phyloP scores from a whole-genome alignment of 495 filamentous ascomycete genomes.

The Trichoderma virens region DNA sequence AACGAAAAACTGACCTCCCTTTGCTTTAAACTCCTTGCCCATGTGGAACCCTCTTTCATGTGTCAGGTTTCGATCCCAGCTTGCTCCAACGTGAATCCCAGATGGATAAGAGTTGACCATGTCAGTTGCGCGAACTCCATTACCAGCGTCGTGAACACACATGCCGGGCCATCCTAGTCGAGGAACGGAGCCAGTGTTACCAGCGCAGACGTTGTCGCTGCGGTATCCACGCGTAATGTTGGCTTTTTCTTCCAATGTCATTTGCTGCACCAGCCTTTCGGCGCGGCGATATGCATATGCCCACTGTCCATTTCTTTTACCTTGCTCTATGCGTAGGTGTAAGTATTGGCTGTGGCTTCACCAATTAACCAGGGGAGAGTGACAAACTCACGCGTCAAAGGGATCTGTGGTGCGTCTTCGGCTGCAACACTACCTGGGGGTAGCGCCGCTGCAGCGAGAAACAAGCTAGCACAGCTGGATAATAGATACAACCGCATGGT shows the following conservation, averaged over 20 bases:
- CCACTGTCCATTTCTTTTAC: slow-evolving; percentile 36
- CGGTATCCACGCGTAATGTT: slow-evolving; percentile 47
- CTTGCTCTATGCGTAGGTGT: slow-evolving; percentile 43
- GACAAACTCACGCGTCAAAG: neutral
- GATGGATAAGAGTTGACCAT: slow-evolving; percentile 51
- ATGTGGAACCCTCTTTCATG: slow-evolving; percentile 41
- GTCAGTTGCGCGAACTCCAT: slow-evolving; percentile 52
- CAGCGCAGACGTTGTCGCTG: slow-evolving; percentile 42
- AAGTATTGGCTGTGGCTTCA: too few species aligned
- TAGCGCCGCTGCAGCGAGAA: neutral
- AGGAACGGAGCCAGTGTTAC: slow-evolving; percentile 42
- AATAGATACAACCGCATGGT: neutral
- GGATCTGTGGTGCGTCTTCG: neutral
- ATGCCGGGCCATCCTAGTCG: slow-evolving; percentile 54
- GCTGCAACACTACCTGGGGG: neutral
- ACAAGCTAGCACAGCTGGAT: neutral
- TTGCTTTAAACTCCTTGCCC: slow-evolving; percentile 49
- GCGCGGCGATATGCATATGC: slow-evolving; percentile 45
- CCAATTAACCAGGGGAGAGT: neutral
- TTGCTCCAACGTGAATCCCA: slow-evolving; percentile 50
- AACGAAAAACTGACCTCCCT: slow-evolving; percentile 50
- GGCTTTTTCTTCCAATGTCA: slow-evolving; percentile 54
- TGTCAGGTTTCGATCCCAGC: slow-evolving; percentile 50
- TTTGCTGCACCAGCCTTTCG: slow-evolving; percentile 41
- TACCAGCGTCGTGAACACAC: slow-evolving; percentile 56